Conservation (phyloP, 2,329 filamentous ascomycete genomes). For the Colletotrichum acutatum region DNA sequence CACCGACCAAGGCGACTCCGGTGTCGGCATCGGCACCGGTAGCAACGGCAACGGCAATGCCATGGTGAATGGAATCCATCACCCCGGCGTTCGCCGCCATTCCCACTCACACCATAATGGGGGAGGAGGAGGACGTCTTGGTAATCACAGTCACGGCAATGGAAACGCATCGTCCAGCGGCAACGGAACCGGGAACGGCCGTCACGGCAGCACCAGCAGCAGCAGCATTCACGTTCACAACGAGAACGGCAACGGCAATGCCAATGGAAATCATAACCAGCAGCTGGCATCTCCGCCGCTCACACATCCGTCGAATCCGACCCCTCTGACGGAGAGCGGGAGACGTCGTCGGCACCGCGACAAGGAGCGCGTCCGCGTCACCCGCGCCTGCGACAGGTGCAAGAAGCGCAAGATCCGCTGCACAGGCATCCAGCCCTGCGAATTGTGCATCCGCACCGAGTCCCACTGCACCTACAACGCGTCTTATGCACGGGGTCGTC, state of each 20-base stretch:
- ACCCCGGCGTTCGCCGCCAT: constrained; percentile 19
- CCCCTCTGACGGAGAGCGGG: constrained; percentile 24
- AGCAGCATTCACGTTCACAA: neutral
- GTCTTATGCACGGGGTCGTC: constrained; percentile 57
- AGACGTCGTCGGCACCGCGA: constrained; percentile 35
- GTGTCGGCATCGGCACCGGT: constrained; percentile 30
- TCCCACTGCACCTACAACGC: constrained; percentile 59
- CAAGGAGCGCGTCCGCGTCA: constrained; percentile 53
- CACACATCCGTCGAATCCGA: constrained; percentile 8
- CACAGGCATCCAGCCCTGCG: constrained; percentile 45
- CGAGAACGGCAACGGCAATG: neutral
- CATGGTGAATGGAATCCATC: neutral
- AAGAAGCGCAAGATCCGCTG: constrained; percentile 57
- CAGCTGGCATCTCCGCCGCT: constrained; percentile 23
- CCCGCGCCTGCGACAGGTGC: constrained; percentile 59
- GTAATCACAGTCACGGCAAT: neutral
- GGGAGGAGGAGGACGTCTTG: neutral
- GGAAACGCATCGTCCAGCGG: neutral
- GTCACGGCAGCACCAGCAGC: neutral
- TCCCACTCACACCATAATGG: constrained; percentile 26
- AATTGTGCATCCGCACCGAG: constrained; percentile 45
- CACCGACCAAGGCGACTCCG: constrained; percentile 27
- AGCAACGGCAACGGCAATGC: neutral
- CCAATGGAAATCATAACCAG: neutral
- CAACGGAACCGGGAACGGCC: neutral